Conservation (phyloP, 176 grass and related monocot genomes). For the Lolium multiflorum region DNA sequence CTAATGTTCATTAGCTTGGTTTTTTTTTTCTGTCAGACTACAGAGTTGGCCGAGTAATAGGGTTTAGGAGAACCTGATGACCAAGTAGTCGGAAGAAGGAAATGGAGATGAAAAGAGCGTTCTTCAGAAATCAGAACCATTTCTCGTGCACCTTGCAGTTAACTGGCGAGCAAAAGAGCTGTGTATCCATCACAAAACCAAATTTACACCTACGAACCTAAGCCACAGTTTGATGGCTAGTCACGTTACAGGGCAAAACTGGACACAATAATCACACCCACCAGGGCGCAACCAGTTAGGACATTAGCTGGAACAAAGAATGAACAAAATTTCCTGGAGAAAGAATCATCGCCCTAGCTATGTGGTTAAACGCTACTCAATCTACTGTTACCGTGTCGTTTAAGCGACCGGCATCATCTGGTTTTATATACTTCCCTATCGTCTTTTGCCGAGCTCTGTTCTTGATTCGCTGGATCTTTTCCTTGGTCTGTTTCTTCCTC, state of each 20-base stretch:
- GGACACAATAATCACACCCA: constrained; percentile 44
- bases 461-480: constrained; percentile 91
- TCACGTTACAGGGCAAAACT: constrained; percentile 56
- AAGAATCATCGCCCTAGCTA: constrained; percentile 54
- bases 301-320: constrained; percentile 42
- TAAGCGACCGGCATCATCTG: constrained; percentile 51
- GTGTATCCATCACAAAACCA: not conserved
- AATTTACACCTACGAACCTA: constrained; percentile 46
- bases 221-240: constrained; percentile 16
- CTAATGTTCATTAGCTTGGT: too few species aligned
- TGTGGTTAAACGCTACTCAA: constrained; percentile 52
- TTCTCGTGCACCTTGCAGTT: too few species aligned
- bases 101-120: too few species aligned
- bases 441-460: constrained; percentile 85
- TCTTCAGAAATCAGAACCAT: too few species aligned
- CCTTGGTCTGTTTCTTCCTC: constrained; percentile 77
- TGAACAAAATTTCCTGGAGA: constrained; percentile 43
- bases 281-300: not conserved
- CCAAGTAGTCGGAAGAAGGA: too few species aligned
- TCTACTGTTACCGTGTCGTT: constrained; percentile 52
- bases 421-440: constrained; percentile 89
- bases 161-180: too few species aligned
- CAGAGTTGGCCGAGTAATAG: too few species aligned
- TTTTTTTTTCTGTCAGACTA: too few species aligned
- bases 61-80: too few species aligned